Evolutionary conservation across 768 basidiomycete species (phyloP), one percentile per base, ranked within the genome.

Genomic region (Kondoa subrosea): DNA sequence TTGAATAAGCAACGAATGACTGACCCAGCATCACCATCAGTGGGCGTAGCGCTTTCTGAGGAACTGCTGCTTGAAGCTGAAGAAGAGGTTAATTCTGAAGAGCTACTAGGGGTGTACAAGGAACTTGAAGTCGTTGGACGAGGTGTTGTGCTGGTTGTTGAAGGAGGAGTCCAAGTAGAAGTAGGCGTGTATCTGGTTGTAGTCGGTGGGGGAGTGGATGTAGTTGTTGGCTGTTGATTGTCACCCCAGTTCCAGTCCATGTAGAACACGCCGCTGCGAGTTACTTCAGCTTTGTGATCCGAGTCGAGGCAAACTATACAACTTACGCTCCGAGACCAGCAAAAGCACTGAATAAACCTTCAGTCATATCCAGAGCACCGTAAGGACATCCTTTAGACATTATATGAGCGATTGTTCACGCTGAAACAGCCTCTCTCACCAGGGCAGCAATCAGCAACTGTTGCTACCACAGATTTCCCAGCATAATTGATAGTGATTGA

Each of bases 331-430:
- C 16, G 12, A 32, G 15, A n/a, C 33, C 30, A 33, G 61, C 61
- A n/a, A 63, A 63, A 3, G 17, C 29, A 12, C 34, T 27, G 61
- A 63, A 63, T 27, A 63, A 32, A 33, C 61, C 61, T 16, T 27
- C 29, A 27, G 61, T 31, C 61, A 63, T 63, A 32, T 63, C 61
- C n/a, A 63, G 30, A 16, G 16, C 61, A 16, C 61, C 61, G 15
- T 32, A 63, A 16, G 27, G 27, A n/a, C 61, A 63, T 30, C 58
- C 58, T n/a, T n/a, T n/a, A n/a, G n/a, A n/a, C n/a, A n/a, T n/a
- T n/a, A n/a, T n/a, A n/a, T n/a, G n/a, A n/a, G n/a, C n/a, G n/a
- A n/a, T n/a, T n/a, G n/a, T n/a, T n/a, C n/a, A n/a, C n/a, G n/a
- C n/a, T n/a, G n/a, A n/a, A n/a, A n/a, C n/a, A n/a, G n/a, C n/a